phyloP scores from a whole-genome alignment of 1,139 yeast species.

The Chernovozyma sophiae-reginae region DNA sequence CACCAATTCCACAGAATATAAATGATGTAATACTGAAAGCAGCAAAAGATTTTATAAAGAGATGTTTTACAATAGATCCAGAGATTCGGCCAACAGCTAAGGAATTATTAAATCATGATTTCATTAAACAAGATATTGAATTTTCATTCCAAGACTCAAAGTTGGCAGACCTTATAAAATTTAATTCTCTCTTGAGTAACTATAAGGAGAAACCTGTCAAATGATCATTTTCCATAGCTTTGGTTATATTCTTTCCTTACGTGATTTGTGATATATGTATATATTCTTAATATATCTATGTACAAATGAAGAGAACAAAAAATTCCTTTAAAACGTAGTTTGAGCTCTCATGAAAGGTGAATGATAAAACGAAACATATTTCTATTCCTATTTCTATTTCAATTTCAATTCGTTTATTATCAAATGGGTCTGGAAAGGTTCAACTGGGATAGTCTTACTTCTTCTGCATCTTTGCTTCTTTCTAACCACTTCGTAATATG shows the following conservation, averaged over 20 bases:
- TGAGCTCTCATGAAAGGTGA: too few relatives aligned
- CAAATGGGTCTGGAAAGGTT: conserved; percentile 77
- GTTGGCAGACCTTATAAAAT: conserved; percentile 47
- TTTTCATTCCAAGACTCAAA: conserved; percentile 65
- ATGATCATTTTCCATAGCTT: too few relatives aligned
- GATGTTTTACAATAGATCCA: conserved; percentile 81
- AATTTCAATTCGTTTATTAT: conserved; percentile 70
- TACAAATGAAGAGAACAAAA: too few relatives aligned
- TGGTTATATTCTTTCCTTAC: conserved; percentile 1
- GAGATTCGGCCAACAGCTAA: conserved; percentile 84
- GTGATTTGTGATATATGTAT: conserved; percentile 1
- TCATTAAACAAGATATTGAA: conserved; percentile 42
- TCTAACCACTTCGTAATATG: conserved; percentile 54
- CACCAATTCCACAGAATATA: conserved; percentile 92
- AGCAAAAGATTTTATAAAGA: conserved; percentile 68
- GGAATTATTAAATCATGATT: conserved; percentile 57
- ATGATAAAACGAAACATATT: too few relatives aligned
- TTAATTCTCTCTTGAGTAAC: conserved; percentile 23
- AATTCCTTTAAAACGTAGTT: too few relatives aligned
- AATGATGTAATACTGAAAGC: conserved; percentile 53
- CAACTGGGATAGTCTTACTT: conserved; percentile 70
- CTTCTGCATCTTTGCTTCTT: conserved; percentile 83
- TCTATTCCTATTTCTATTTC: too few relatives aligned
- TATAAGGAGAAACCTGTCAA: not conserved
- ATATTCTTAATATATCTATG: conserved; percentile 1